Evolutionary conservation across 2,329 filamentous ascomycete genomes (phyloP), one percentile per base, ranked within the genome.

Genomic region (Blastomyces silverae): DNA sequence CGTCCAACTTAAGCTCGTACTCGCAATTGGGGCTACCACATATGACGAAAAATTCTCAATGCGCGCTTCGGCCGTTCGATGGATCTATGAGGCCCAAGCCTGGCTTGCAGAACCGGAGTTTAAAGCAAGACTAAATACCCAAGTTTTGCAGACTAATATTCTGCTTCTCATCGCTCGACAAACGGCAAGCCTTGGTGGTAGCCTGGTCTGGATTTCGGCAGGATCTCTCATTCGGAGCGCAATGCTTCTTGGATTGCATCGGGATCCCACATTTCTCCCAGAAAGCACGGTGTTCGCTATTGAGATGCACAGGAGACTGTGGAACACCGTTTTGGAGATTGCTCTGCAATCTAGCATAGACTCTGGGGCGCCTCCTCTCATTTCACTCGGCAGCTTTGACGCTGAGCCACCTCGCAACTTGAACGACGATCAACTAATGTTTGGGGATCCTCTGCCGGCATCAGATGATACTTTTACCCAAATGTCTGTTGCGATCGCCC

Each of bases 401-500:
- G 77, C 73, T 56, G 71, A 73, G 55, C 64, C 71, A 7, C 77
- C 78, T 0, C 72, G 73, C 13, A 78, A 79, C 63, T 73, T 75
- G 65, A 72, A 77, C 50, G 78, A 79, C 63, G 63, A 70, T 1
- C 74, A 77, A 46, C 63, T 77, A 25, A 28, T 52, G 44, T 25
- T 34, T 37, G 60, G 28, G 42, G 55, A 63, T 39, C 64, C 67
- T 66, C 67, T 13, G 0, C 71, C 77, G 0, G 77, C 75, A 20
- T 75, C 77, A 0, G 68, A 75, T 1, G 66, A 70, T 25, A 68
- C 66, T 8, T 79, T 78, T 61, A 83, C 84, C 0, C 78, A 83
- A 55, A 82, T 80, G 64, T 83, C 83, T 0, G 73, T 85, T 1
- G 78, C 82, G 46, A 74, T 85, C 1, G 77, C 80, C 1, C 70